phyloP scores from a whole-genome alignment of 2,329 filamentous ascomycete genomes.

The Onygena corvina region DNA sequence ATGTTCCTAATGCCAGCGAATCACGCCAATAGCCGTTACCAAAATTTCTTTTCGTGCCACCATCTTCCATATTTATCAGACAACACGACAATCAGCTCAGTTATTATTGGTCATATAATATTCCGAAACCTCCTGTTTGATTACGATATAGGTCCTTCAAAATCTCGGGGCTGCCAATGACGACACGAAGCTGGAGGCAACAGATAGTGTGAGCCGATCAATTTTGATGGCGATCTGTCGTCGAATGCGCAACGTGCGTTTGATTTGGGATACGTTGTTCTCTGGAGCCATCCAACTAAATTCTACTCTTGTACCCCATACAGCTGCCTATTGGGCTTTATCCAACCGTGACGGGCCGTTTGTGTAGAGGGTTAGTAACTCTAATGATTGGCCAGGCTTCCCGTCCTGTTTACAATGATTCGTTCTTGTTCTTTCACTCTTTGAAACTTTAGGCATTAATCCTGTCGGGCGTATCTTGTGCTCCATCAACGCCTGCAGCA shows the following conservation, averaged over 20 bases:
- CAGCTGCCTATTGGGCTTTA: too few relatives aligned
- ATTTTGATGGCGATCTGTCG: background rate
- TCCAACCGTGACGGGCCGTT: too few relatives aligned
- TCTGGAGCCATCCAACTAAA: too few relatives aligned
- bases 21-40: too few relatives aligned
- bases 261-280: too few relatives aligned
- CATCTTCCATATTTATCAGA: too few relatives aligned
- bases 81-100: too few relatives aligned
- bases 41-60: too few relatives aligned
- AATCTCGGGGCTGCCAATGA: background rate
- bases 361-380: background rate
- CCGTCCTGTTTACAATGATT: background rate
- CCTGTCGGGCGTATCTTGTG: background rate
- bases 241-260: background rate
- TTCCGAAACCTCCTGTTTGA: background rate
- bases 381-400: background rate
- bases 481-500: background rate
- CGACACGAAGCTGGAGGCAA: background rate
- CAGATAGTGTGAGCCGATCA: background rate
- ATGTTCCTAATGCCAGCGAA: too few relatives aligned
- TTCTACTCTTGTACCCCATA: too few relatives aligned
- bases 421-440: slow-evolving; percentile 1
- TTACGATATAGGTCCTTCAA: background rate
- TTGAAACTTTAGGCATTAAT: background rate
- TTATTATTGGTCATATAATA: too few relatives aligned